Evolutionary conservation across 441 rosid species (phyloP), one percentile per base, ranked within the genome.

Genomic region (Mallotus japonicus): DNA sequence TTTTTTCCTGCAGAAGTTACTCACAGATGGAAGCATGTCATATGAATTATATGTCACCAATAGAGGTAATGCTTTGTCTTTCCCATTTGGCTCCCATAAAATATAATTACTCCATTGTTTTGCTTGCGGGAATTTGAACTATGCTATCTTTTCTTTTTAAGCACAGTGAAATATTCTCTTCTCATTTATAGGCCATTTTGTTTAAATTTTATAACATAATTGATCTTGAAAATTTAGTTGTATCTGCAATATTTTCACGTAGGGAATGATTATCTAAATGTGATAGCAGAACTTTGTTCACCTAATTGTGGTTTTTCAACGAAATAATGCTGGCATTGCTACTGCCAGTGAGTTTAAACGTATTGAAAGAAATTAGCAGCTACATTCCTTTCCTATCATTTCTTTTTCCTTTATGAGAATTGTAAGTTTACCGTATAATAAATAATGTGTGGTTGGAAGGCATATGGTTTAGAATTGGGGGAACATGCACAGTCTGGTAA

Each of bases 1-100:
- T 0, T 7, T 75, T 69, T 58, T 68, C 40, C 49, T 7, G 46
- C 50, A 74, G 75, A 69, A 77, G 76, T 59, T 69, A 67, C 80
- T 75, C 68, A 20, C 84, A 49, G 20, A 72, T 53, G 49, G 70
- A 74, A 61, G 42, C 79, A 69, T 62, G 65, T 80, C 61, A 61
- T 76, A 20, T 46, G 51, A 77, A 59, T 55, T 72, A 63, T 69
- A 76, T 85, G 83, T 76, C 88, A 4, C 85, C 89, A 63, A 82
- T 87, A 69, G 80, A 76, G 96, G 96, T 86, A 84, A 63, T n/a
- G 59, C 9, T 62, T 65, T 49, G 42, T 57, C 71, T 67, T 78
- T 24, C 8, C 40, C 40, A 37, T 37, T 37, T 37, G 40, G 5
- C 40, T 37, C 40, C 40, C 62, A 16, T 46, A 42, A 55, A 16